These are phyloP conservation scores for Ganoderma resinaceum DNA, from an alignment of 1,284 basidiomycete genomes.

Conservation along the genomic window DNA sequence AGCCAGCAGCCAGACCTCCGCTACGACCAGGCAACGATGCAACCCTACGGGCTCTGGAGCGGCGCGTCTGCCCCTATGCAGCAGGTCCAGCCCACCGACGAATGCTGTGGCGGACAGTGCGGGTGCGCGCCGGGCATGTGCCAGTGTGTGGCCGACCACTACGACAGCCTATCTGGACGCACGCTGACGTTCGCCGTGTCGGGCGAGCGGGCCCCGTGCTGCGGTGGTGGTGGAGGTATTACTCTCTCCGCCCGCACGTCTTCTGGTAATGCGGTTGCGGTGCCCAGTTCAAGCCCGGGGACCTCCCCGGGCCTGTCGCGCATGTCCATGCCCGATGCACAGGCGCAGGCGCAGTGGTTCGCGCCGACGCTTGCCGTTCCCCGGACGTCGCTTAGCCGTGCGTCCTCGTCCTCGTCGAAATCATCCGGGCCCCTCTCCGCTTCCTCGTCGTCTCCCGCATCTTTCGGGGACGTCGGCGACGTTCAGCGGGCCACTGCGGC, in stretches of 20 bases:
- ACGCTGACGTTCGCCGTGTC: slow-evolving; percentile 41
- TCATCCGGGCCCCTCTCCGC: slow-evolving; percentile 24
- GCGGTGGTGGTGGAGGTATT: slow-evolving; percentile 31
- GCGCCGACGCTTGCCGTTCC: slow-evolving; percentile 25
- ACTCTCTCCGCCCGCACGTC: background rate
- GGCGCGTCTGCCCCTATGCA: slow-evolving; percentile 4
- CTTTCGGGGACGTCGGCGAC: slow-evolving; percentile 9
- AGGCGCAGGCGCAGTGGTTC: slow-evolving; percentile 8
- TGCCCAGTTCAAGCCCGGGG: background rate
- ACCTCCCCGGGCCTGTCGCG: background rate
- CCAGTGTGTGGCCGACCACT: slow-evolving; percentile 43
- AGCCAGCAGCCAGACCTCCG: slow-evolving; percentile 21
- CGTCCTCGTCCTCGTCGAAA: slow-evolving; percentile 32
- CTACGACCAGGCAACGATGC: slow-evolving; percentile 31
- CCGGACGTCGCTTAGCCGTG: slow-evolving; percentile 29
- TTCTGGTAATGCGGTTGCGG: too few species aligned
- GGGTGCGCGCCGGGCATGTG: slow-evolving; percentile 45
- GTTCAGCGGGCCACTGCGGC: background rate
- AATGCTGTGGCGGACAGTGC: slow-evolving; percentile 43
- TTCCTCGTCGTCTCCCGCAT: slow-evolving; percentile 17
- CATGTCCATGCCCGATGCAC: slow-evolving; percentile 5
- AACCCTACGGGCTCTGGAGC: slow-evolving; percentile 35
- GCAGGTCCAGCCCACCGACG: slow-evolving; percentile 28
- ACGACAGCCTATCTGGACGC: slow-evolving; percentile 29
- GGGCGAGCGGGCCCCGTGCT: slow-evolving; percentile 39